Evolutionary conservation across 345 rosid genomes (phyloP).

Genomic region (Lumnitzera racemosa): DNA sequence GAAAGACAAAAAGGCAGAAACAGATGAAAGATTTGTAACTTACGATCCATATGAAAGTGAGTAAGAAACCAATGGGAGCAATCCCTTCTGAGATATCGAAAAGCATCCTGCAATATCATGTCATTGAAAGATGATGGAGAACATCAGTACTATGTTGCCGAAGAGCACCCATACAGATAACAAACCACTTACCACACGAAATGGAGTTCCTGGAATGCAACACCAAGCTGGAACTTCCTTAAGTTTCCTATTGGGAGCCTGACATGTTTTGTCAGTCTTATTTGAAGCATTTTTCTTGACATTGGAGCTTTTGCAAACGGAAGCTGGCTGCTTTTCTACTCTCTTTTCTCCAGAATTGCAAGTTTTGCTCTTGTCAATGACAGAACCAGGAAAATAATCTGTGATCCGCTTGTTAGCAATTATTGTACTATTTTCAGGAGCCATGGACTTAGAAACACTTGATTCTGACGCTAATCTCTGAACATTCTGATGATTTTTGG

Average conservation of each 20-base stretch:
- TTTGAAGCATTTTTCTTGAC: conserved; percentile 28
- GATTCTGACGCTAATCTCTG: conserved; percentile 24
- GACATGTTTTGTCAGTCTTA: conserved; percentile 11
- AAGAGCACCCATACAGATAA: too few relatives aligned
- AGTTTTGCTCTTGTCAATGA: conserved; percentile 26
- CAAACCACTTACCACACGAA: conserved; percentile 68
- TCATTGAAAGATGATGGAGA: conserved; percentile 9
- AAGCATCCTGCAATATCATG: conserved; percentile 73
- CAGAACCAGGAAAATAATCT: conserved; percentile 60
- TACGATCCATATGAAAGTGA: conserved; percentile 96
- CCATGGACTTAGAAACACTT: conserved; percentile 22
- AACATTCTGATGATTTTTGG: conserved; percentile 9
- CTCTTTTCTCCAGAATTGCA: conserved; percentile 19
- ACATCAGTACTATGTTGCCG: neutral
- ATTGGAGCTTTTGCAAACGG: conserved; percentile 19
- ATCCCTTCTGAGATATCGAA: conserved; percentile 81
- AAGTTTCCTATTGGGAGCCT: conserved; percentile 32
- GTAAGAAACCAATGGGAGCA: conserved; percentile 97
- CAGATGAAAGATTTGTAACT: conserved; percentile 24
- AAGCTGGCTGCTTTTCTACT: conserved; percentile 25
- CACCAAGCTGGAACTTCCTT: conserved; percentile 77
- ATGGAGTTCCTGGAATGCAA: conserved; percentile 72
- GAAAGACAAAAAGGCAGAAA: neutral
- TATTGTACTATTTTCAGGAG: conserved; percentile 33
- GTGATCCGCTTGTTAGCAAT: conserved; percentile 74